A percentile compares a stretch with the other conserved stretches of the same genome.
These are phyloP conservation scores for Scytalidium sp. DNA, from an alignment of 2,329 filamentous ascomycete genomes.

Conservation along the genomic window DNA sequence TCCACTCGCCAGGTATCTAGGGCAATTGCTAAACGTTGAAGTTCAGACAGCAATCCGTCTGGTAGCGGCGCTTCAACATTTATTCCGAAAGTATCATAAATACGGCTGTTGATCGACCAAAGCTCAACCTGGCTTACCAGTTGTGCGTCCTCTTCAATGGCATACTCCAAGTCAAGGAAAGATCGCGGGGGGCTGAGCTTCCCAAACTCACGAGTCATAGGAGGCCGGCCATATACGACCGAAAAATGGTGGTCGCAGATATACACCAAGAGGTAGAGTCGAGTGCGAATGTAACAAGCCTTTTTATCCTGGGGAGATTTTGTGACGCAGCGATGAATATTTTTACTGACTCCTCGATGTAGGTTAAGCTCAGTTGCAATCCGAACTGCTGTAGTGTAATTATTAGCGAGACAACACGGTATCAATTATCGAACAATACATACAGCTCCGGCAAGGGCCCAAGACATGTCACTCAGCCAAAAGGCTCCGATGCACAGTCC, in stretches of 20 bases:
- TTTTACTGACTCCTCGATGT: constrained; percentile 49
- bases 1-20: constrained; percentile 21
- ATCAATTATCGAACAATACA: constrained; percentile 52
- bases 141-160: constrained; percentile 8
- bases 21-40: constrained; percentile 17
- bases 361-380: constrained; percentile 54
- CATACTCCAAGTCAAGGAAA: constrained; percentile 2
- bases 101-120: constrained; percentile 4
- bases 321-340: constrained; percentile 44
- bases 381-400: constrained; percentile 50
- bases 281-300: too few species aligned
- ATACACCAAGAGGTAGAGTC: constrained; percentile 62
- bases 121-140: constrained; percentile 9
- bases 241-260: constrained; percentile 66
- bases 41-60: constrained; percentile 11
- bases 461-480: constrained; percentile 29
- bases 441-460: constrained; percentile 17
- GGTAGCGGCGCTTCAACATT: constrained; percentile 13
- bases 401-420: constrained; percentile 56
- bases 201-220: constrained; percentile 54
- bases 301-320: constrained; percentile 46
- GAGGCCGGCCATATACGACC: constrained; percentile 60
- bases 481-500: constrained; percentile 35
- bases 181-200: too few species aligned
- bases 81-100: constrained; percentile 6